phyloP scores from a whole-genome alignment of 345 rosid species.

The Syzygium oleosum region DNA sequence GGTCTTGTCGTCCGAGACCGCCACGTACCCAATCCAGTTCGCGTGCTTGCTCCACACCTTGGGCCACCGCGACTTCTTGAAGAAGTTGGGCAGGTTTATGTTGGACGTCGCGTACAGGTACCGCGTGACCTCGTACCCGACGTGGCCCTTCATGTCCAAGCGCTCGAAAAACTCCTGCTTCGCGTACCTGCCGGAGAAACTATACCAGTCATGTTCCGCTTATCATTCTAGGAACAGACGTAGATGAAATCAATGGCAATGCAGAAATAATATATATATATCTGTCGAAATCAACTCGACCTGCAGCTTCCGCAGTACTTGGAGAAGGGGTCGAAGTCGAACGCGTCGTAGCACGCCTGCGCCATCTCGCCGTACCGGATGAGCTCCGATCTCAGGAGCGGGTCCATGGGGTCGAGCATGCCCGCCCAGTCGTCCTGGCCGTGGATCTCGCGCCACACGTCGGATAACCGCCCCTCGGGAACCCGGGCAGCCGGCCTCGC shows the following conservation, averaged over 20 bases:
- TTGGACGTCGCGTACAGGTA: constrained; percentile 69
- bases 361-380: constrained; percentile 93
- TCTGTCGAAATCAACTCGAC: constrained; percentile 1
- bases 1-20: constrained; percentile 54
- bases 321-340: constrained; percentile 69
- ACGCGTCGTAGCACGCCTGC: constrained; percentile 76
- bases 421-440: constrained; percentile 77
- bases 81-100: constrained; percentile 72
- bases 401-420: constrained; percentile 69
- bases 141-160: constrained; percentile 30
- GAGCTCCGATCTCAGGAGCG: constrained; percentile 62
- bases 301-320: constrained; percentile 74
- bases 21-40: constrained; percentile 84
- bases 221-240: not conserved
- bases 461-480: constrained; percentile 22
- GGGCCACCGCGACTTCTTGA: constrained; percentile 77
- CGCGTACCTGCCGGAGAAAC: not conserved
- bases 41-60: constrained; percentile 81
- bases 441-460: constrained; percentile 65
- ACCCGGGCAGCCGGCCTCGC: not conserved
- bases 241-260: too few species aligned
- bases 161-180: constrained; percentile 45
- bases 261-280: too few species aligned
- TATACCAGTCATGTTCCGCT: not conserved
- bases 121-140: constrained; percentile 49